Percentiles rank a stretch among this genome's conserved stretches.
Conservation (phyloP, 148 eudicot genomes). For the Rheum nobile region DNA sequence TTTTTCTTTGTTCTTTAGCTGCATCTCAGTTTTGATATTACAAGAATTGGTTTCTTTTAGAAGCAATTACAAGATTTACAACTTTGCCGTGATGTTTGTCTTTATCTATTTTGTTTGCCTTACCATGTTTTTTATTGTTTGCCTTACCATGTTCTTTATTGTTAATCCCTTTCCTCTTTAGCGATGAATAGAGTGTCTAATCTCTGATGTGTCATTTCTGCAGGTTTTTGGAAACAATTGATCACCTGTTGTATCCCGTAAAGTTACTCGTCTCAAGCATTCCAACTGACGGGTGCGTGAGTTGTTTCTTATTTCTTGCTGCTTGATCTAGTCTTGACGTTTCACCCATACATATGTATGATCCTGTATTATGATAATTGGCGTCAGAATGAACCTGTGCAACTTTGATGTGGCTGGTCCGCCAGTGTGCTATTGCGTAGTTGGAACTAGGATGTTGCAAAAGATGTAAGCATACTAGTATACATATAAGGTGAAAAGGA, state of each 20-base stretch:
- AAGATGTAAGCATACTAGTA: not conserved
- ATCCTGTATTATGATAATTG: not conserved
- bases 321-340: not conserved
- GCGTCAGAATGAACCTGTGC: not conserved
- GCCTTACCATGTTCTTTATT: not conserved
- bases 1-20: not conserved
- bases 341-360: not conserved
- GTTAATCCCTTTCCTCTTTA: too few relatives aligned
- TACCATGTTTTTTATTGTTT: too few relatives aligned
- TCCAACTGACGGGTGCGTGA: constrained; percentile 30
- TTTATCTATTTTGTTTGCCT: not conserved
- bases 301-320: not conserved
- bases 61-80: not conserved
- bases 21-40: not conserved
- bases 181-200: too few relatives aligned
- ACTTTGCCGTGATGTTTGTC: not conserved
- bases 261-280: constrained; percentile 47
- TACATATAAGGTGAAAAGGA: not conserved
- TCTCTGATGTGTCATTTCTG: constrained; percentile 12
- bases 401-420: not conserved
- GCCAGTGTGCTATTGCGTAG: not conserved
- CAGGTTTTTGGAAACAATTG: constrained; percentile 73
- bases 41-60: not conserved
- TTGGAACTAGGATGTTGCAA: not conserved
- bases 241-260: constrained; percentile 54